Conservation (phyloP, 768 basidiomycete genomes). For the Phylloporus sp. region DNA sequence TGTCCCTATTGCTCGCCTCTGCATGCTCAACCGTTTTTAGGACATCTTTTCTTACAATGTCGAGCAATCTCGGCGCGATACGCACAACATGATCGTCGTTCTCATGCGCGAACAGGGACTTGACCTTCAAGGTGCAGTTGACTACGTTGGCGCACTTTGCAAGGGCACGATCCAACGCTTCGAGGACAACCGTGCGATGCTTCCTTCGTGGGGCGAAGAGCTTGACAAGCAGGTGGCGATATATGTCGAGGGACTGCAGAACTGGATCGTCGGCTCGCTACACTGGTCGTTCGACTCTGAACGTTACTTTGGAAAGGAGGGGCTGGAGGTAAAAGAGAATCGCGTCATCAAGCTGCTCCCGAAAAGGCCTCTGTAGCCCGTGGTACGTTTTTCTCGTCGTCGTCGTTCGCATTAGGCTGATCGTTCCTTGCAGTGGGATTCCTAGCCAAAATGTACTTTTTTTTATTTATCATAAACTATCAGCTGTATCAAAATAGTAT, state of each 20-base stretch:
- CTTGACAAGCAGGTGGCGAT: conserved; percentile 52
- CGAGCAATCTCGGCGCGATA: conserved; percentile 64
- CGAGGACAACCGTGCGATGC: conserved; percentile 37
- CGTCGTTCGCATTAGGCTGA: background rate
- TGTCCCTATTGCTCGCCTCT: background rate
- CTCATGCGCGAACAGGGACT: conserved; percentile 58
- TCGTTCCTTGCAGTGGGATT: background rate
- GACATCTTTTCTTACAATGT: conserved; percentile 75
- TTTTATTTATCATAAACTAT: conserved; percentile 8
- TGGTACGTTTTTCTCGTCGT: background rate
- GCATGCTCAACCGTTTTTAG: conserved; percentile 29
- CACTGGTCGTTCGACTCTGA: conserved; percentile 70
- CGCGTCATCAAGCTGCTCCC: conserved; percentile 50
- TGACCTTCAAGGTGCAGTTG: conserved; percentile 55
- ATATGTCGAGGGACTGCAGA: conserved; percentile 60
- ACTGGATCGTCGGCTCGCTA: conserved; percentile 69
- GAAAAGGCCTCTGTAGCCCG: conserved; percentile 20
- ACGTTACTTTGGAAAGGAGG: conserved; percentile 63
- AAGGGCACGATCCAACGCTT: conserved; percentile 50
- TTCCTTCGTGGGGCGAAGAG: conserved; percentile 62
- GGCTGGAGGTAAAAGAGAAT: conserved; percentile 48
- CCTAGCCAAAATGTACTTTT: background rate
- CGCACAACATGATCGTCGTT: conserved; percentile 70
- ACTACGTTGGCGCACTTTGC: conserved; percentile 61
- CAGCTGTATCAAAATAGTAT: conserved; percentile 6